Base-by-base conservation (phyloP, 1,284 basidiomycete genomes). In the Sporisorium graminicola region DNA sequence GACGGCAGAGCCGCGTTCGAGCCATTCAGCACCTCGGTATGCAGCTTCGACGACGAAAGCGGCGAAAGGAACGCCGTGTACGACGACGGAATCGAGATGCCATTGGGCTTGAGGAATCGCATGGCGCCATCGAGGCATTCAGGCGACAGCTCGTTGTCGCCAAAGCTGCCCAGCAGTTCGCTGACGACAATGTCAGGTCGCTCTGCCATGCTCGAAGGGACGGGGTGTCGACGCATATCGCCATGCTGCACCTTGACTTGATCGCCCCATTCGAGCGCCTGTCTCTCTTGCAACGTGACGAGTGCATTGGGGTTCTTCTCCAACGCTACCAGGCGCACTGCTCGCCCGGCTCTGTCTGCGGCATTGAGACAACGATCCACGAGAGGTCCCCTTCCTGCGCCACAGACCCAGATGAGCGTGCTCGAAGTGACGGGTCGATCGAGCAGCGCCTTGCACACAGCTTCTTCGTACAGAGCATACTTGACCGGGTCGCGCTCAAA, bases 401-500 rank as follows among this genome's bases (percentile, higher is more conserved):
- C 97, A 33, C 94, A 95, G 33, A 99, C 91, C 84, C 84, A 85
- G 18, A 85, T 78, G 18, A 65, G 50, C 40, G 78, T 72, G 18
- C 59, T 69, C 33, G 67, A 55, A 7, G 59, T 50, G n/a, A 94
- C 95, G 55, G 89, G 89, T 81, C 90, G 93, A 68, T 96, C 91
- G 1, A 94, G 93, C 90, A 94, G 81, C 22, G 78, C 58, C 58
- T 67, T 67, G 51, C 62, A 75, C 27, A 73, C 61, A 10, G 81
- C 86, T 89, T 98, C 93, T 87, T 99, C 97, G 86, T 99, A 99
- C 78, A 94, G 91, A 56, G 89, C 87, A 84, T 99, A 99, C 86
- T 99, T 99, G 75, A 98, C 91, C 0, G 97, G 95, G 87, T 99
- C 97, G 82, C 94, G 91, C 85, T 99, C 97, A 81, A 99, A 99